phyloP scores from a whole-genome alignment of 2,329 filamentous ascomycete species.

The Dactylella cylindrospora region DNA sequence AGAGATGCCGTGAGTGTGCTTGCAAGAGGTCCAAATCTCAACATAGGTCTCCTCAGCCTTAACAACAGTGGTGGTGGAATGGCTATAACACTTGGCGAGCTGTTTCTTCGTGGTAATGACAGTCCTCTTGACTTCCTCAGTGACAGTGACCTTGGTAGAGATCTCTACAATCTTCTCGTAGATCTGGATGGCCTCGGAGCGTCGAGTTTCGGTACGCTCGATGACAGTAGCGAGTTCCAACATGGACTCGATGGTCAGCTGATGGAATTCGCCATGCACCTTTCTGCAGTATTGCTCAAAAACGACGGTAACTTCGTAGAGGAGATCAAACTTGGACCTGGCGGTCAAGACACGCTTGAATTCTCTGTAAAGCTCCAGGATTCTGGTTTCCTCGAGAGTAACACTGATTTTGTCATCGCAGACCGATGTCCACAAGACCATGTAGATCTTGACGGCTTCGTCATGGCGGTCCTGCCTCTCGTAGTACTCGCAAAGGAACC shows the following conservation, averaged over 20 bases:
- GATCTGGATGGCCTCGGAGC: slow-evolving; percentile 8
- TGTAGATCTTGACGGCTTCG: slow-evolving; percentile 15
- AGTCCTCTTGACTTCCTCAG: slow-evolving; percentile 13
- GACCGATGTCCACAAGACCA: slow-evolving; percentile 7
- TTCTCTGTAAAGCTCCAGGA: slow-evolving; percentile 15
- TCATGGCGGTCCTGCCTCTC: slow-evolving; percentile 12
- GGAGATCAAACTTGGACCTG: slow-evolving; percentile 12
- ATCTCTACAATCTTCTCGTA: slow-evolving; percentile 19
- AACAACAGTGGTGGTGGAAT: slow-evolving; percentile 11
- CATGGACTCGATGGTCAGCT: slow-evolving; percentile 16
- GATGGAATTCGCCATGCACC: slow-evolving; percentile 10
- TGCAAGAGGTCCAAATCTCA: slow-evolving; percentile 19
- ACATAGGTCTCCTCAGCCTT: slow-evolving; percentile 15
- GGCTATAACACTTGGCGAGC: slow-evolving; percentile 20
- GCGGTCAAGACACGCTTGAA: slow-evolving; percentile 9
- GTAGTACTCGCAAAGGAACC: slow-evolving; percentile 18
- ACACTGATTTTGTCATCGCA: slow-evolving; percentile 12
- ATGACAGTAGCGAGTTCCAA: slow-evolving; percentile 16
- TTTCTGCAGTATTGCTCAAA: slow-evolving; percentile 18
- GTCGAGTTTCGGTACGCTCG: slow-evolving; percentile 13
- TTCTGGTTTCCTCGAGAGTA: slow-evolving; percentile 11
- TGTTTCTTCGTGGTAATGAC: slow-evolving; percentile 22
- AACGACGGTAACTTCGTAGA: slow-evolving; percentile 16
- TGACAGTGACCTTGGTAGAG: slow-evolving; percentile 12
- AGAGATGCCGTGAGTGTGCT: slow-evolving; percentile 17